Base-by-base conservation (phyloP, 441 rosid genomes). In the Heliophila coronopifolia region DNA sequence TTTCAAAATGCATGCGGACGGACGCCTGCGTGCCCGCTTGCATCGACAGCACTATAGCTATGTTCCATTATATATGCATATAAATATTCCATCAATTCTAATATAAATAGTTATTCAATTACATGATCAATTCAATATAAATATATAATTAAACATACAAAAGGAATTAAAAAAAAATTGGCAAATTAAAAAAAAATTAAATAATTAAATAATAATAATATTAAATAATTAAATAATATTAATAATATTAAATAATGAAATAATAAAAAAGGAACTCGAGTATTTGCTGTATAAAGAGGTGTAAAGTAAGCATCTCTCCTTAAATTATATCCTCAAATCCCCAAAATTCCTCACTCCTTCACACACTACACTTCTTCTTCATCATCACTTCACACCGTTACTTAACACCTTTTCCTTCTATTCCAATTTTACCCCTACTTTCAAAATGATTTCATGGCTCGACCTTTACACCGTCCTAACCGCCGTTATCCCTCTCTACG, bases 401-500 rank as follows among this genome's bases (percentile, higher is more conserved):
- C 54, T 53, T 15, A 33, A 23, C 34, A 2, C 16, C 1, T 8
- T 28, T 5, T 24, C 23, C 1, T 15, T 14, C 37, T 10, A 9
- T 35, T 11, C 35, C 24, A 42, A 9, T 49, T 23, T 23, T 25
- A 3, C 41, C 59, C 39, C 24, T 33, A n/a, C n/a, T n/a, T n/a
- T 13, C 6, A 59, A 27, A 1, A 81, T 81, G 88, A 81, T 81
- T 58, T 61, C 63, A 6, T 73, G 80, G 80, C 54, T 63, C 13
- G 89, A 81, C 51, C 76, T 81, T 9, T 81, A 81, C 71, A 67
- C 73, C 22, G 84, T 81, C 10, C 63, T 81, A 44, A 67, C 80
- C n/a, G 85, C 89, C 38, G 79, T 81, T 59, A 51, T 78, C 3
- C 89, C 89, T 14, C 75, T 81, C 4, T 81, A 81, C 58, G 84